Conservation (phyloP, 2,329 filamentous ascomycete genomes). For the Colletotrichum paranaense region DNA sequence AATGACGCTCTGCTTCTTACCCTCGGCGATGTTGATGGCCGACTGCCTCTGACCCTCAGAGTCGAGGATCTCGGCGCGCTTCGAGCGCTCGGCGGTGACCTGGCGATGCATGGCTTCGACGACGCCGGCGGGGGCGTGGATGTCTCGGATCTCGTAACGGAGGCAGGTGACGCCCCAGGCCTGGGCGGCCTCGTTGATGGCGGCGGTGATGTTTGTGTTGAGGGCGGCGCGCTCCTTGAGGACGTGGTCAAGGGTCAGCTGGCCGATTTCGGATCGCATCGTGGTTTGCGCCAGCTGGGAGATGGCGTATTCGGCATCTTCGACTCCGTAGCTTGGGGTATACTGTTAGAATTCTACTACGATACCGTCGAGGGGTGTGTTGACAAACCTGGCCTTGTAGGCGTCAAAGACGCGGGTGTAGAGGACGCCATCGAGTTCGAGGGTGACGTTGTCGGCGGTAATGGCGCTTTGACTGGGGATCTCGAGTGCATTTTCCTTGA, state of each 20-base stretch:
- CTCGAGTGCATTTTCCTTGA: slow-evolving; percentile 96
- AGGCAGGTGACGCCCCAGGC: slow-evolving; percentile 97
- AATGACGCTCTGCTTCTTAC: slow-evolving; percentile 96
- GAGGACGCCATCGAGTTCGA: slow-evolving; percentile 94
- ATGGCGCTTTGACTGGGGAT: slow-evolving; percentile 98
- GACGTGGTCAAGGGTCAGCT: slow-evolving; percentile 95
- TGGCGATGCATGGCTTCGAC: slow-evolving; percentile 99
- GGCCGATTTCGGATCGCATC: slow-evolving; percentile 98
- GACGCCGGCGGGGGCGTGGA: slow-evolving; percentile 92
- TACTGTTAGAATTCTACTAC: slow-evolving; percentile 1
- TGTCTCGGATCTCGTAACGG: slow-evolving; percentile 97
- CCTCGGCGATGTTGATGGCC: slow-evolving; percentile 99
- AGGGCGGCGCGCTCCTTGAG: slow-evolving; percentile 96
- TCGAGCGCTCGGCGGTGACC: slow-evolving; percentile 95
- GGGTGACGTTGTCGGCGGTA: slow-evolving; percentile 96
- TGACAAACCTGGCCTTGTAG: slow-evolving; percentile 87
- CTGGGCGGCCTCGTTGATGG: slow-evolving; percentile 97
- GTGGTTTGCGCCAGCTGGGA: slow-evolving; percentile 98
- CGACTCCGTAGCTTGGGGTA: slow-evolving; percentile 86
- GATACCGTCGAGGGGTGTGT: not conserved
- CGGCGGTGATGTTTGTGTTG: slow-evolving; percentile 98
- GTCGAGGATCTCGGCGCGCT: slow-evolving; percentile 96
- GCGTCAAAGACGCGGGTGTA: slow-evolving; percentile 98
- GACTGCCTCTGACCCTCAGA: slow-evolving; percentile 97
- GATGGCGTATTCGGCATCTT: slow-evolving; percentile 98